phyloP scores from a whole-genome alignment of 768 basidiomycete species.

The Dictyophora rubrovolvata region DNA sequence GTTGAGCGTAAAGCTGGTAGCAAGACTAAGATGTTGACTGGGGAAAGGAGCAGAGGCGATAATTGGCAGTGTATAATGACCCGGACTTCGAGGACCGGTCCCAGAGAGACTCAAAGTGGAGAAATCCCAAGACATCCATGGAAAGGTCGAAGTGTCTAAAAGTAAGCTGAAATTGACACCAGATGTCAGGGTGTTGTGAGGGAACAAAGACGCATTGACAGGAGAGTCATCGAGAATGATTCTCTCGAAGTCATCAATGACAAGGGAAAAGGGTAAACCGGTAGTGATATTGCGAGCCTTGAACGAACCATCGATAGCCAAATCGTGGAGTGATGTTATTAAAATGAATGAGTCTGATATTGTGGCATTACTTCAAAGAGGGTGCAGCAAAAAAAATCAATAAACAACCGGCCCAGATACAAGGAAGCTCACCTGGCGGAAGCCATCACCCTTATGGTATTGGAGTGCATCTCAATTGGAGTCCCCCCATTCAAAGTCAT shows the following conservation, averaged over 20 bases:
- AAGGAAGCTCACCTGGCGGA: constrained; percentile 70
- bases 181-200: constrained; percentile 11
- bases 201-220: constrained; percentile 27
- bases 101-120: constrained; percentile 52
- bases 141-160: constrained; percentile 48
- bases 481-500: constrained; percentile 74
- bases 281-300: constrained; percentile 66
- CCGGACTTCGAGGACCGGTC: constrained; percentile 38
- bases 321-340: constrained; percentile 57
- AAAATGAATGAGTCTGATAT: constrained; percentile 44
- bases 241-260: constrained; percentile 48
- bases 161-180: constrained; percentile 45
- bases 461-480: constrained; percentile 37
- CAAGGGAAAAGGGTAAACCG: constrained; percentile 40
- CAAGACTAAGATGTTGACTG: constrained; percentile 55
- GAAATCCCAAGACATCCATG: constrained; percentile 42
- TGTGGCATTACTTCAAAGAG: not conserved
- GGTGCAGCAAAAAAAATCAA: not conserved
- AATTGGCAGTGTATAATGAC: constrained; percentile 22
- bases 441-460: constrained; percentile 49
- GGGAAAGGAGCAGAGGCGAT: constrained; percentile 39
- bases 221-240: constrained; percentile 51
- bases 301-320: constrained; percentile 39
- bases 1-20: constrained; percentile 53
- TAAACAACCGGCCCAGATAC: constrained; percentile 19